A percentile compares a stretch with the other conserved stretches of the same genome.
These are phyloP conservation scores for Leccinum variicolor DNA, from an alignment of 768 basidiomycete genomes.

Conservation along the genomic window DNA sequence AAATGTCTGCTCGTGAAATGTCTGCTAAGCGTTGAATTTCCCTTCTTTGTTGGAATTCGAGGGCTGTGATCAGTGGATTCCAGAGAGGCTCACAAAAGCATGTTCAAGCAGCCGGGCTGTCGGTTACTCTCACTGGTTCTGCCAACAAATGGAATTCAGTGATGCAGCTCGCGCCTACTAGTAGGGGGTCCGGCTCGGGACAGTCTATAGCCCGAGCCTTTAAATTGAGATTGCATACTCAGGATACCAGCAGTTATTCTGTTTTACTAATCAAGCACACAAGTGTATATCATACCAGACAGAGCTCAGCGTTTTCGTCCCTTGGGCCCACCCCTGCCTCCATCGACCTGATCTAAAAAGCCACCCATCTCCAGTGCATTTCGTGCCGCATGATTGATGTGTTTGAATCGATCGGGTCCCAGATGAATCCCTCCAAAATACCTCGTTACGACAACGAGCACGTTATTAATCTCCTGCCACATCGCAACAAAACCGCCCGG, in stretches of 20 bases:
- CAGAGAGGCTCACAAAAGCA: too few species aligned
- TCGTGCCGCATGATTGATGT: conserved; percentile 94
- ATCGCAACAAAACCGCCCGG: background rate
- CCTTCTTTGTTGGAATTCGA: background rate
- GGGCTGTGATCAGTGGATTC: too few species aligned
- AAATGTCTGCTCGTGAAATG: too few species aligned
- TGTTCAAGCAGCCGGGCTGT: too few species aligned
- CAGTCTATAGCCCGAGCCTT: too few species aligned
- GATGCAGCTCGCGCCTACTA: too few species aligned
- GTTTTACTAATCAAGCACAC: background rate
- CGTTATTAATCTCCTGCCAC: conserved; percentile 74
- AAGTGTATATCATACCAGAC: background rate
- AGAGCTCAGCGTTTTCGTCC: conserved; percentile 25
- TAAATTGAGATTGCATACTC: too few species aligned
- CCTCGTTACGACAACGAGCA: conserved; percentile 88
- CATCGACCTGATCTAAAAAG: conserved; percentile 60
- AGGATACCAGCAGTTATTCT: too few species aligned
- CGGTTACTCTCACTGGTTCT: too few species aligned
- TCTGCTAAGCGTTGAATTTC: background rate
- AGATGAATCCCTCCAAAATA: conserved; percentile 93
- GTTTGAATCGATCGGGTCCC: conserved; percentile 85
- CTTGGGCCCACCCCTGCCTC: conserved; percentile 17
- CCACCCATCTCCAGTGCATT: conserved; percentile 88
- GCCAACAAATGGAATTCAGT: too few species aligned
- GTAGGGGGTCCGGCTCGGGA: too few species aligned